A percentile compares a stretch with the other conserved stretches of the same genome.
Conservation (phyloP, 768 basidiomycete genomes). For the Termitomyces sp. region DNA sequence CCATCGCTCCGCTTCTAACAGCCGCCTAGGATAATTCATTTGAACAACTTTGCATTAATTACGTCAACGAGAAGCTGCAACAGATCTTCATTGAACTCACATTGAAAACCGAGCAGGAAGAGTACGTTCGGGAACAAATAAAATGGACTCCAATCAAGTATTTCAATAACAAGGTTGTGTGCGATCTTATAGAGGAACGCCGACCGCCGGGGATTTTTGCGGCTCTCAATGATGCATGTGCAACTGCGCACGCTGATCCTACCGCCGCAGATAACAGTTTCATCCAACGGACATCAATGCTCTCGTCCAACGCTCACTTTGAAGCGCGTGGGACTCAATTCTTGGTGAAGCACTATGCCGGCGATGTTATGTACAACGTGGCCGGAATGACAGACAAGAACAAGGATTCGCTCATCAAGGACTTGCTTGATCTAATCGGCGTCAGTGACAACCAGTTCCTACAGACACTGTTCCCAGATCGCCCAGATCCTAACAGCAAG, state of each 20-base stretch:
- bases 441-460: constrained; percentile 80
- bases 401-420: constrained; percentile 95
- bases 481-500: constrained; percentile 94
- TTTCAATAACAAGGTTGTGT: constrained; percentile 97
- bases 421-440: constrained; percentile 85
- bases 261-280: constrained; percentile 96
- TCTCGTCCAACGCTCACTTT: constrained; percentile 88
- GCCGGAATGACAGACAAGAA: constrained; percentile 99
- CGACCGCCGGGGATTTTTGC: constrained; percentile 97
- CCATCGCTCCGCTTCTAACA: constrained; percentile 4
- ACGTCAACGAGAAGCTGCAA: constrained; percentile 99
- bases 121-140: constrained; percentile 97
- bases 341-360: constrained; percentile 94
- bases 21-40: constrained; percentile 79
- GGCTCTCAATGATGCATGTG: constrained; percentile 97
- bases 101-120: constrained; percentile 98
- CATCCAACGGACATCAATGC: constrained; percentile 78
- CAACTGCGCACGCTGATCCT: constrained; percentile 97
- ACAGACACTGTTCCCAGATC: constrained; percentile 86
- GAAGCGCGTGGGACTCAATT: constrained; percentile 94
- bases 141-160: constrained; percentile 99
- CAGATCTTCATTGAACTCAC: constrained; percentile 99
- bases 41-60: constrained; percentile 99
- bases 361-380: constrained; percentile 98
- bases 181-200: constrained; percentile 95